Evolutionary conservation across 1,139 yeast species (phyloP).

Genomic region (Arxiozyma telluris): DNA sequence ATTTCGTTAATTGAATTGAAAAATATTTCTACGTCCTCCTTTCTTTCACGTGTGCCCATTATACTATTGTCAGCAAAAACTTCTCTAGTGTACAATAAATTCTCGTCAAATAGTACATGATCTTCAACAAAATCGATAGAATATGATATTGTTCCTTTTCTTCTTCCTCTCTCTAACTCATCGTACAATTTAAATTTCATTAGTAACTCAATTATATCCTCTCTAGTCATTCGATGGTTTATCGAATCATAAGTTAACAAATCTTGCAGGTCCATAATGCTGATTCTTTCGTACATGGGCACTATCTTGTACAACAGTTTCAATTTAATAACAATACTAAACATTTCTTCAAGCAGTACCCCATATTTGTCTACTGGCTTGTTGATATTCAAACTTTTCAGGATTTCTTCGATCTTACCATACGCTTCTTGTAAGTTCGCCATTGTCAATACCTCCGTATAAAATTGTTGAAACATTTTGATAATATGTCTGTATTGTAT

Average conservation of each 20-base stretch:
- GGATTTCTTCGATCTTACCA: constrained; percentile 5
- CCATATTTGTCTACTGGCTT: neutral
- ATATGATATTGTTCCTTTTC: constrained; percentile 8
- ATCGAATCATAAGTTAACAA: constrained; percentile 11
- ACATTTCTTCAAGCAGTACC: neutral
- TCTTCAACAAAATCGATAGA: constrained; percentile 22
- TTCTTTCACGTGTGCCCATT: neutral
- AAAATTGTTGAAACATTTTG: constrained; percentile 10
- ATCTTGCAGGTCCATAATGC: constrained; percentile 19
- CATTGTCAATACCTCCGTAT: constrained; percentile 12
- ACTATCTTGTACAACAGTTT: constrained; percentile 25
- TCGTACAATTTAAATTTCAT: constrained; percentile 25
- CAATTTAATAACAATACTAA: constrained; percentile 5
- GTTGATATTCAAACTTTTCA: neutral
- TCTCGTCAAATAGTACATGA: constrained; percentile 23
- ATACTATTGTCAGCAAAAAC: neutral
- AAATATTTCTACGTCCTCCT: neutral
- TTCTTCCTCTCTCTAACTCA: constrained; percentile 15
- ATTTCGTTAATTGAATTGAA: neutral
- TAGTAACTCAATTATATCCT: constrained; percentile 20
- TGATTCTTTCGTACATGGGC: constrained; percentile 23
- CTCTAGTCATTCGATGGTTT: constrained; percentile 13
- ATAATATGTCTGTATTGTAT: constrained; percentile 10
- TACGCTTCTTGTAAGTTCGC: constrained; percentile 11
- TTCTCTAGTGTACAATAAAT: neutral